These are phyloP conservation scores for grape (Vitis vinifera) DNA, from an alignment of 164 flowering plant genomes.

Conservation along the genomic window DNA sequence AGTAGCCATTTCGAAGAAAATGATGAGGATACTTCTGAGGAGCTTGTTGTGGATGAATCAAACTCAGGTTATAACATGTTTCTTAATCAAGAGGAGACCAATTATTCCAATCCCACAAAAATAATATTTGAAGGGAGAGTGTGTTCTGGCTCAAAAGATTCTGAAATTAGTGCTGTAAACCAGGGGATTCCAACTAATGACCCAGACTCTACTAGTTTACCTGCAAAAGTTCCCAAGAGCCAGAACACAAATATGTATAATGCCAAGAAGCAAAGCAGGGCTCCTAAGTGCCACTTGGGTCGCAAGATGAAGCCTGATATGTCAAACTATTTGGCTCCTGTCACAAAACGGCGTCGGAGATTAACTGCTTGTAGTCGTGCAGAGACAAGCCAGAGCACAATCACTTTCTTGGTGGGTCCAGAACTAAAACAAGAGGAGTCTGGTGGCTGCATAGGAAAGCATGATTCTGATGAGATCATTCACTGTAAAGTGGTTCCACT, in stretches of 20 bases:
- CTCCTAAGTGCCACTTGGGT: conserved; percentile 15
- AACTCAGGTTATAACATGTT: conserved; percentile 18
- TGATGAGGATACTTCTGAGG: conserved; percentile 30
- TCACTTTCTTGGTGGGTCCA: conserved; percentile 7
- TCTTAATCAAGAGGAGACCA: conserved; percentile 7
- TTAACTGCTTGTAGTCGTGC: conserved; percentile 31
- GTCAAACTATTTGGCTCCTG: conserved; percentile 32
- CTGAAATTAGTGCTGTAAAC: conserved; percentile 13
- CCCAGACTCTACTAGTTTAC: conserved; percentile 7
- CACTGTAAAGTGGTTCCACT: conserved; percentile 15
- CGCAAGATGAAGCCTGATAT: conserved; percentile 21
- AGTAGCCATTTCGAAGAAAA: conserved; percentile 26
- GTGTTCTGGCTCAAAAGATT: conserved; percentile 7
- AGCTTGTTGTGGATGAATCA: conserved; percentile 18
- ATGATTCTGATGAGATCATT: conserved; percentile 6
- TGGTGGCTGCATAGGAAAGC: conserved; percentile 9
- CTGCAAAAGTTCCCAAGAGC: conserved; percentile 9
- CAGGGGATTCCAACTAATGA: conserved; percentile 5
- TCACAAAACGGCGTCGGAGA: conserved; percentile 20
- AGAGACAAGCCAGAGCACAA: conserved; percentile 17
- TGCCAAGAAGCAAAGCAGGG: conserved; percentile 23
- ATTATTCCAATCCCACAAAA: conserved; percentile 10
- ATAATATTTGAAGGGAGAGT: conserved; percentile 1
- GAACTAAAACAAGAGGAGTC: conserved; percentile 24
- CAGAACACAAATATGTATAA: not conserved